Conservation (phyloP, 2,329 filamentous ascomycete species). For the Colletotrichum trifolii region DNA sequence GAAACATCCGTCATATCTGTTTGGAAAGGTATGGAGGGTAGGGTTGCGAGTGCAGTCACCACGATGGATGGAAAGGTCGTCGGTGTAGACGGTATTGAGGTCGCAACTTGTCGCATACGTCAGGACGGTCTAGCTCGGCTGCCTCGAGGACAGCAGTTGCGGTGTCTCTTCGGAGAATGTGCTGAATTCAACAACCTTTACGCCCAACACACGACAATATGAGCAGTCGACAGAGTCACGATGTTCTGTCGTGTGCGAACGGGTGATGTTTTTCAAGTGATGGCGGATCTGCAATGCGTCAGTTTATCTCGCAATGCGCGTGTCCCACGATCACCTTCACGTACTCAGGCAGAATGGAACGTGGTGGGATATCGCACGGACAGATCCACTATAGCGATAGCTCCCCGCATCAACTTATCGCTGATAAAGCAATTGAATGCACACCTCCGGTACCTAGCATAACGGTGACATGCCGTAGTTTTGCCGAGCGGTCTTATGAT, state of each 20-base stretch:
- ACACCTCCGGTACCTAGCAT: too few relatives aligned
- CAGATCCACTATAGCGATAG: too few relatives aligned
- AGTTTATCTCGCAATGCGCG: slow-evolving; percentile 25
- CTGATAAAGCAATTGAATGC: not conserved
- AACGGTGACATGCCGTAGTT: not conserved
- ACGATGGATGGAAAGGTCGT: slow-evolving; percentile 4
- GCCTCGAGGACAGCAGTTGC: not conserved
- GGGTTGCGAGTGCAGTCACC: slow-evolving; percentile 12
- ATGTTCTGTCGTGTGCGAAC: too few relatives aligned
- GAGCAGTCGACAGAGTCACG: too few relatives aligned
- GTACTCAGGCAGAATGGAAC: too few relatives aligned
- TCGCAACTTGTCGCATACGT: slow-evolving; percentile 26
- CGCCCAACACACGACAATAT: not conserved
- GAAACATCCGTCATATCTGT: slow-evolving; percentile 85
- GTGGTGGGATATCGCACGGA: too few relatives aligned
- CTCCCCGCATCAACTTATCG: not conserved
- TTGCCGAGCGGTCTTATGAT: not conserved
- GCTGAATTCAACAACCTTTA: slow-evolving; percentile 3
- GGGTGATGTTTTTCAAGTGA: not conserved
- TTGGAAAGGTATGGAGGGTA: slow-evolving; percentile 4
- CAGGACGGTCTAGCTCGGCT: slow-evolving; percentile 16
- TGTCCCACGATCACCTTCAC: too few relatives aligned
- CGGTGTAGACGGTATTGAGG: slow-evolving; percentile 1
- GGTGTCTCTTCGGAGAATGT: slow-evolving; percentile 1
- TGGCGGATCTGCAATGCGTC: slow-evolving; percentile 18